Conservation (phyloP, 116 monocot genomes). For the Zostera marina region DNA sequence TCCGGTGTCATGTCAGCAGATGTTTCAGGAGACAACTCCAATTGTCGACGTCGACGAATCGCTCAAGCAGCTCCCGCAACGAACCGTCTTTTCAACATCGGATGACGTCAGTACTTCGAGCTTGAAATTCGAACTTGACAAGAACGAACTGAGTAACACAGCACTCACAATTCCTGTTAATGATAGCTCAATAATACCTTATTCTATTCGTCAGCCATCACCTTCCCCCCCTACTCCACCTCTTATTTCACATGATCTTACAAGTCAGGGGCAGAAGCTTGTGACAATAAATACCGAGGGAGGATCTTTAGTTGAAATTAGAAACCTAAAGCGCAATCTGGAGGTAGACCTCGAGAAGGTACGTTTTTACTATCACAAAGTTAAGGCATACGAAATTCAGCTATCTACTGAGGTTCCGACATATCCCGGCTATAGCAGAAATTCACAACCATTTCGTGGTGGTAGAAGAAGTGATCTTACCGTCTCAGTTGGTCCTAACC, state of each 20-base stretch:
- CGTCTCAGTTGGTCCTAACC: constrained; percentile 9
- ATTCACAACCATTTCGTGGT: constrained; percentile 22
- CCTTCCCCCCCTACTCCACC: background rate
- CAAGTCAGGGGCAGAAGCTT: constrained; percentile 4
- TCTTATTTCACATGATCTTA: background rate
- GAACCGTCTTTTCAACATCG: no score
- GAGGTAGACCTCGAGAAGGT: constrained; percentile 45
- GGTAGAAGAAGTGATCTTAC: constrained; percentile 19
- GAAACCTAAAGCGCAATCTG: constrained; percentile 29
- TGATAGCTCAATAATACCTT: background rate
- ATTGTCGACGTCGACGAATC: no score
- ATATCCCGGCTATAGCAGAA: constrained; percentile 18
- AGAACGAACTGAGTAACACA: no score
- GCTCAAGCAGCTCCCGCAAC: no score
- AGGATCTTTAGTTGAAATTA: constrained; percentile 21
- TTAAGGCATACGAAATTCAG: constrained; percentile 27
- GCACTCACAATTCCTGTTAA: background rate
- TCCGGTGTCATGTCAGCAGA: no score
- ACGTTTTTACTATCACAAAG: constrained; percentile 19
- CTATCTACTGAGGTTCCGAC: constrained; percentile 9
- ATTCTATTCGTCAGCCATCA: background rate
- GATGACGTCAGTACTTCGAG: no score
- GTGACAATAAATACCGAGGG: constrained; percentile 14
- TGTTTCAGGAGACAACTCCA: no score
- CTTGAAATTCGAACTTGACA: no score